Evolutionary conservation across 257 asterid species (phyloP).

Genomic region (Solanum arcanum): DNA sequence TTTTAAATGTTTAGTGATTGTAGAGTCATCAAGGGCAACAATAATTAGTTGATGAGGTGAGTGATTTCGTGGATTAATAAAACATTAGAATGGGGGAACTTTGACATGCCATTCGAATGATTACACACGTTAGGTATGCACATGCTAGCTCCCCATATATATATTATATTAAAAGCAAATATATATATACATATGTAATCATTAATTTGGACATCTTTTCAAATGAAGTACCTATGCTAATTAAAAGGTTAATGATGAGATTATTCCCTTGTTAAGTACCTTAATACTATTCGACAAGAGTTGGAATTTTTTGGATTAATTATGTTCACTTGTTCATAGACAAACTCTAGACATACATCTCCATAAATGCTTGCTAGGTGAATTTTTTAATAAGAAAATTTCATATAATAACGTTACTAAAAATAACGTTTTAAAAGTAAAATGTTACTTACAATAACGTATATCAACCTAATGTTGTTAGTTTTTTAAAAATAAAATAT

Average conservation of each 20-base stretch:
- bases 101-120: constrained; percentile 49
- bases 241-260: constrained; percentile 32
- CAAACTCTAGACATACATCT: not conserved
- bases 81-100: not conserved
- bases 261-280: constrained; percentile 24
- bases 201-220: constrained; percentile 1
- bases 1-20: not conserved
- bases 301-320: not conserved
- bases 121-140: constrained; percentile 49
- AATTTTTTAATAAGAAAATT: not conserved
- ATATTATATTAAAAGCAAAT: not conserved
- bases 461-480: too few species aligned
- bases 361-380: not conserved
- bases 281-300: constrained; percentile 1
- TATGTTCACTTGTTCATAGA: not conserved
- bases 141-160: constrained; percentile 27
- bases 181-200: not conserved
- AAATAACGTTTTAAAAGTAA: too few species aligned
- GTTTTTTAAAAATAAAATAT: too few species aligned
- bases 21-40: not conserved
- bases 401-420: not conserved
- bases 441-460: too few species aligned
- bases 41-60: not conserved
- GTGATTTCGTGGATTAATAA: not conserved
- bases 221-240: constrained; percentile 6